Conservation (phyloP, 805 yeast species). For the Zygosaccharomyces bailii region DNA sequence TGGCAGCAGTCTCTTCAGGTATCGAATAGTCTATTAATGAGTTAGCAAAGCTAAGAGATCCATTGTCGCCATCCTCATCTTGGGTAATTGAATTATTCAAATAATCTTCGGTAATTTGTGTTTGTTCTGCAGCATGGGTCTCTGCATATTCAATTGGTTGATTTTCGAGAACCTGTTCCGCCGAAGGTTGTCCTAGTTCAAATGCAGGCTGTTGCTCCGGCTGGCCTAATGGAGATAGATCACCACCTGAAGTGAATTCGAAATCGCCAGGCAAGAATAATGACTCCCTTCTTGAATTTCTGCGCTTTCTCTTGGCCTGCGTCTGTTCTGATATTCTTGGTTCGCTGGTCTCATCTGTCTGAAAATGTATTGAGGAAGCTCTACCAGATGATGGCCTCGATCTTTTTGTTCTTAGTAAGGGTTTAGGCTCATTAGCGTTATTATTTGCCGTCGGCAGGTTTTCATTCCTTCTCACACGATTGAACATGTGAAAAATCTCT, state of each 20-base stretch:
- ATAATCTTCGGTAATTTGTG: slow-evolving; percentile 2
- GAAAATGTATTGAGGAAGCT: slow-evolving; percentile 14
- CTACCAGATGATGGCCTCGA: slow-evolving; percentile 4
- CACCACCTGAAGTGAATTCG: slow-evolving; percentile 24
- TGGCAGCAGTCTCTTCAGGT: slow-evolving; percentile 28
- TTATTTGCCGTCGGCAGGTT: slow-evolving; percentile 30
- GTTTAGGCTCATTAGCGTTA: slow-evolving; percentile 8
- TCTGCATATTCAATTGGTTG: slow-evolving; percentile 7
- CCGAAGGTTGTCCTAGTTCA: neutral
- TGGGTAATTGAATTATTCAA: slow-evolving; percentile 3
- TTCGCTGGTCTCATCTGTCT: slow-evolving; percentile 12
- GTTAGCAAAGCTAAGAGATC: slow-evolving; percentile 26
- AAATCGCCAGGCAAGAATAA: slow-evolving; percentile 38
- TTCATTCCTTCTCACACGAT: slow-evolving; percentile 41
- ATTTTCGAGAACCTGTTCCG: slow-evolving; percentile 3
- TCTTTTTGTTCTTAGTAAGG: slow-evolving; percentile 10
- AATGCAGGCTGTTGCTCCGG: neutral
- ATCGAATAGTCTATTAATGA: slow-evolving; percentile 34
- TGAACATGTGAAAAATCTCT: slow-evolving; percentile 44
- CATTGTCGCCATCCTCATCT: slow-evolving; percentile 10
- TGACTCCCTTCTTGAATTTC: slow-evolving; percentile 42
- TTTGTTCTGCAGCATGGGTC: neutral
- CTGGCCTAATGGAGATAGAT: neutral
- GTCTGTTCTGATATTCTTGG: slow-evolving; percentile 20
- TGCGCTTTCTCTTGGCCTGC: slow-evolving; percentile 34